A percentile compares a stretch with the other conserved stretches of the same genome.
Evolutionary conservation across 2,329 filamentous ascomycete genomes (phyloP).

Genomic region (Epichloe uncinata): DNA sequence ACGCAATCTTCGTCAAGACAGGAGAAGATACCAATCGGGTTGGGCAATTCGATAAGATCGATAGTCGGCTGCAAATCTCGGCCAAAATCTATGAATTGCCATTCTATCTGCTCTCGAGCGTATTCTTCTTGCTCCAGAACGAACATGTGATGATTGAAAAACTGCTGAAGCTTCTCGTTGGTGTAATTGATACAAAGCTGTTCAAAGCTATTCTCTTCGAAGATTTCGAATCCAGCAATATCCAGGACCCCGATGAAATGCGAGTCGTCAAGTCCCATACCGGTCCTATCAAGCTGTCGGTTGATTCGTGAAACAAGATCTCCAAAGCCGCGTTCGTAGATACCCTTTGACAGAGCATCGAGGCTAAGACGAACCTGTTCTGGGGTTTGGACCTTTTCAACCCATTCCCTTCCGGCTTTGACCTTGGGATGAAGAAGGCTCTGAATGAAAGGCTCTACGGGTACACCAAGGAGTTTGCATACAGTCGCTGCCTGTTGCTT

Average conservation of each 20-base stretch:
- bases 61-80: conserved; percentile 95
- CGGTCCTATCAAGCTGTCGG: conserved; percentile 73
- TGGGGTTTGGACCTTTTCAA: conserved; percentile 94
- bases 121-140: conserved; percentile 98
- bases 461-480: conserved; percentile 76
- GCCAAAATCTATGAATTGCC: conserved; percentile 99
- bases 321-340: conserved; percentile 92
- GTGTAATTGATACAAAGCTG: conserved; percentile 99
- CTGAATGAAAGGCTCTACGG: conserved; percentile 72
- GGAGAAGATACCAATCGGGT: conserved; percentile 97
- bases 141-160: conserved; percentile 99
- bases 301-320: conserved; percentile 90
- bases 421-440: conserved; percentile 85
- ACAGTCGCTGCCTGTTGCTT: conserved; percentile 64
- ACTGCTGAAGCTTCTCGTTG: conserved; percentile 97
- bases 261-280: conserved; percentile 72
- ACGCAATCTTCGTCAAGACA: conserved; percentile 96
- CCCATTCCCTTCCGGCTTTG: conserved; percentile 94
- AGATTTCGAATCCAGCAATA: conserved; percentile 98
- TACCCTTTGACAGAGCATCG: conserved; percentile 88
- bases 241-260: conserved; percentile 96
- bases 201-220: conserved; percentile 96
- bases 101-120: conserved; percentile 92
- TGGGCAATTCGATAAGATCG: conserved; percentile 88
- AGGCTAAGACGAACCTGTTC: conserved; percentile 87